A percentile compares a stretch with the other conserved stretches of the same genome.
Evolutionary conservation across 1,284 basidiomycete genomes (phyloP).

Genomic region (Ustilago loliicola): DNA sequence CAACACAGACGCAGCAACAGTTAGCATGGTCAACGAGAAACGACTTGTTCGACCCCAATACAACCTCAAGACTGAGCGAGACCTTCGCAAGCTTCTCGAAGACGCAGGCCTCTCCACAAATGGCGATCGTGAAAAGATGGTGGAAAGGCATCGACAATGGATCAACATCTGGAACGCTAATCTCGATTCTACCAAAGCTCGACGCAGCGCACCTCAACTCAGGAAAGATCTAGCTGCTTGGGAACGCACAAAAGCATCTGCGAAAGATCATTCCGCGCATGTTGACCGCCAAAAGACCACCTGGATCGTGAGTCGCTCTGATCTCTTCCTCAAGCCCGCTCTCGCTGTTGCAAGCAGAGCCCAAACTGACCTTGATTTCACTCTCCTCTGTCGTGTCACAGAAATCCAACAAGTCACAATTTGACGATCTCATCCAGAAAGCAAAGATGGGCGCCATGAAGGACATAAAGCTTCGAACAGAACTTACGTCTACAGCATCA

Average conservation of each 20-base stretch:
- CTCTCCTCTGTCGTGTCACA: background rate
- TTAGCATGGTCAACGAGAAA: conserved; percentile 38
- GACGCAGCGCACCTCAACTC: conserved; percentile 43
- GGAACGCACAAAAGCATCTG: conserved; percentile 50
- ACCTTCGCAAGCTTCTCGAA: conserved; percentile 60
- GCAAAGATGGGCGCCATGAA: conserved; percentile 34
- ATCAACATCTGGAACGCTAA: conserved; percentile 68
- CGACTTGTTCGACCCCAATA: conserved; percentile 63
- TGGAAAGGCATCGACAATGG: conserved; percentile 66
- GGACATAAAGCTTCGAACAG: conserved; percentile 19
- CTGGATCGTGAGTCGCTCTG: conserved; percentile 18
- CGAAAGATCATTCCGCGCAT: conserved; percentile 34
- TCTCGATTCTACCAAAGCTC: conserved; percentile 60
- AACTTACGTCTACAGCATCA: background rate
- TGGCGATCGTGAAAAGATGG: conserved; percentile 53
- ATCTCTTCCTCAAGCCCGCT: background rate
- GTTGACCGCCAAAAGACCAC: conserved; percentile 35
- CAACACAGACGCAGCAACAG: conserved; percentile 12
- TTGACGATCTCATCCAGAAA: conserved; percentile 36
- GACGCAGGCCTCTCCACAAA: conserved; percentile 44
- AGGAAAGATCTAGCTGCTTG: conserved; percentile 54
- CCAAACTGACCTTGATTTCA: background rate
- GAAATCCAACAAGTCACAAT: conserved; percentile 49
- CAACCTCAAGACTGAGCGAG: conserved; percentile 53
- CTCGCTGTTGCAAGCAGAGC: background rate